phyloP scores from a whole-genome alignment of 306 rosid genomes.

The Aeschynomene evenia region DNA sequence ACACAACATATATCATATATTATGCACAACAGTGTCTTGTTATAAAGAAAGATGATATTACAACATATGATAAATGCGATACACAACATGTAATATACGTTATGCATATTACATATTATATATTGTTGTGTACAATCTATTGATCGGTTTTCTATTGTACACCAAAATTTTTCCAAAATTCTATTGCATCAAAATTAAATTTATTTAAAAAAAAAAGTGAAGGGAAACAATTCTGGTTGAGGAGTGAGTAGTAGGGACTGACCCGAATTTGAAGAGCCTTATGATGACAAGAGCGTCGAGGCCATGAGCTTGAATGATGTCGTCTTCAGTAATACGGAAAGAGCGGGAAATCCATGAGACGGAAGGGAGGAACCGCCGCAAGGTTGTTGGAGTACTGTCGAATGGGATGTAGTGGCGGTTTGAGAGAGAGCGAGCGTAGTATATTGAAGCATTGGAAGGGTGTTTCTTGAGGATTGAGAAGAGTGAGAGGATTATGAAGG shows the following conservation, averaged over 20 bases:
- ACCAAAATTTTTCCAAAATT: no score
- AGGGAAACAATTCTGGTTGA: background rate
- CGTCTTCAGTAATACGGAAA: constrained; percentile 54
- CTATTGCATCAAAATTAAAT: no score
- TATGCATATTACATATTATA: no score
- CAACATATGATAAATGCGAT: no score
- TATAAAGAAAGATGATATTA: no score
- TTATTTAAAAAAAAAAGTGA: no score
- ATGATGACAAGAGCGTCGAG: constrained; percentile 81
- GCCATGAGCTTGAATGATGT: constrained; percentile 57
- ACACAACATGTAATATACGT: no score
- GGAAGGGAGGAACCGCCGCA: constrained; percentile 62
- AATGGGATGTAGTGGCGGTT: constrained; percentile 27
- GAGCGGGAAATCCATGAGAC: constrained; percentile 67
- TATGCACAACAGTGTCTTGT: no score
- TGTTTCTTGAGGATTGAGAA: constrained; percentile 82
- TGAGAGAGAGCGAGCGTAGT: constrained; percentile 71
- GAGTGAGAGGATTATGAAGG: constrained; percentile 63
- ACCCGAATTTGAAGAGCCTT: constrained; percentile 87
- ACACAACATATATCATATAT: no score
- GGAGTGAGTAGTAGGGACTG: background rate
- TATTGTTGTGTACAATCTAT: no score
- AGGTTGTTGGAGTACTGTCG: constrained; percentile 19
- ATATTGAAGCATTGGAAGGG: constrained; percentile 61
- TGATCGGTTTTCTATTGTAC: no score